Percentiles rank a stretch among this genome's conserved stretches.
Evolutionary conservation across 1,284 basidiomycete genomes (phyloP).

Genomic region (Gomphus bonarii): DNA sequence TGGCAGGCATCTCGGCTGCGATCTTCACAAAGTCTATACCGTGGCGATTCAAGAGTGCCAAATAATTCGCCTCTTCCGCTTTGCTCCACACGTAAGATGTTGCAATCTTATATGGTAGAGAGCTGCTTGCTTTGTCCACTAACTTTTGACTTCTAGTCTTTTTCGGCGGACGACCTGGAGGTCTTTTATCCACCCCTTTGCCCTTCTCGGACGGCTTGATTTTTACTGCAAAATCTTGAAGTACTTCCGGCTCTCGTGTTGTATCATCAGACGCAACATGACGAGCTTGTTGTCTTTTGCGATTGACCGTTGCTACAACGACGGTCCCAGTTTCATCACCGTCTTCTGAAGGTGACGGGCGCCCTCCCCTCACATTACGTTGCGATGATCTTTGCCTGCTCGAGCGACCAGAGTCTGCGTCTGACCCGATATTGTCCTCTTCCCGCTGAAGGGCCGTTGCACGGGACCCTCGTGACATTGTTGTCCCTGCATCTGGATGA

Average conservation of each 20-base stretch:
- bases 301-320: not conserved
- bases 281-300: not conserved
- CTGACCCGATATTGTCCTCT: not conserved
- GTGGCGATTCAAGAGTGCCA: slow-evolving; percentile 53
- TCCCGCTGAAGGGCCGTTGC: not conserved
- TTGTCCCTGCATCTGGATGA: not conserved
- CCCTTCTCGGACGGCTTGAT: not conserved
- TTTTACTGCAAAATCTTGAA: not conserved
- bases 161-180: slow-evolving; percentile 9
- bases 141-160: not conserved
- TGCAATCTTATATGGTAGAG: not conserved
- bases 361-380: not conserved
- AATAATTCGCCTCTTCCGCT: slow-evolving; percentile 29
- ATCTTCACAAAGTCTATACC: slow-evolving; percentile 72
- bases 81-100: slow-evolving; percentile 11
- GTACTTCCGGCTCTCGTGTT: not conserved
- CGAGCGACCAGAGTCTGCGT: not conserved
- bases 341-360: not conserved
- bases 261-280: not conserved
- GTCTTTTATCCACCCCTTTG: slow-evolving; percentile 5
- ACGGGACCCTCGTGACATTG: not conserved
- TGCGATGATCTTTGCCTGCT: not conserved
- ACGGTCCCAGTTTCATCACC: slow-evolving; percentile 2
- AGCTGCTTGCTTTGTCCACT: not conserved
- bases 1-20: slow-evolving; percentile 63